A percentile compares a stretch with the other conserved stretches of the same genome.
These are phyloP conservation scores for Peniophora sp. DNA, from an alignment of 1,284 basidiomycete species.

Conservation along the genomic window DNA sequence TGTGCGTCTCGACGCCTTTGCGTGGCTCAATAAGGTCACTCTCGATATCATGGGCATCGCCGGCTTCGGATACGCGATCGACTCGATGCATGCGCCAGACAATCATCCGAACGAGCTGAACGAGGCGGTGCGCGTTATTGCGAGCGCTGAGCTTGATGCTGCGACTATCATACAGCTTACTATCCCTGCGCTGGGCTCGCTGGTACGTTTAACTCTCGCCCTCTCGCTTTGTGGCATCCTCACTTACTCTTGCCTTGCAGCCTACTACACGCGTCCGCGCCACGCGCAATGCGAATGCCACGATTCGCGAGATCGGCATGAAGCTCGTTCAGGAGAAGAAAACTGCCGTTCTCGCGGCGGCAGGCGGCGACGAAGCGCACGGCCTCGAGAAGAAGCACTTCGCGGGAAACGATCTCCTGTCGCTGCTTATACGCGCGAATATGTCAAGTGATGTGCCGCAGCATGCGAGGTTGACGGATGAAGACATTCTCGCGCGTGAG, in stretches of 20 bases:
- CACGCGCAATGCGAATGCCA: constrained; percentile 13
- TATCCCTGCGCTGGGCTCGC: constrained; percentile 29
- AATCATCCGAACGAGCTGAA: constrained; percentile 21
- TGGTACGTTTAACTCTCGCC: constrained; percentile 48
- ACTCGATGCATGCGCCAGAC: constrained; percentile 15
- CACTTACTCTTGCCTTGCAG: constrained; percentile 20
- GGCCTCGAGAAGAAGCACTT: constrained; percentile 21
- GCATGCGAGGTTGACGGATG: constrained; percentile 57
- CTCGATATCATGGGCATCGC: constrained; percentile 39
- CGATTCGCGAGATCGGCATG: constrained; percentile 32
- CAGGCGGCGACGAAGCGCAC: not conserved
- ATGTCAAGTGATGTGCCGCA: constrained; percentile 50
- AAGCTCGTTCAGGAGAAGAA: constrained; percentile 39
- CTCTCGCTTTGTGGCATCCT: constrained; percentile 18
- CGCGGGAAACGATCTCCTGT: constrained; percentile 38
- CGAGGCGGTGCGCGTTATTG: constrained; percentile 16
- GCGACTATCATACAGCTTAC: constrained; percentile 19
- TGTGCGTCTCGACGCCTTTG: constrained; percentile 28
- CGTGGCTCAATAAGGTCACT: constrained; percentile 34
- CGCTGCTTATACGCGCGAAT: constrained; percentile 55
- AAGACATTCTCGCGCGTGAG: constrained; percentile 69
- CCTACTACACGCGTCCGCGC: not conserved
- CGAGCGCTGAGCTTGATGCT: constrained; percentile 14
- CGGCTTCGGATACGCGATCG: constrained; percentile 35
- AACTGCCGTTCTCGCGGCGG: constrained; percentile 16